These are phyloP conservation scores for Penicillium janthinellum DNA, from an alignment of 2,329 filamentous ascomycete genomes.

Conservation along the genomic window DNA sequence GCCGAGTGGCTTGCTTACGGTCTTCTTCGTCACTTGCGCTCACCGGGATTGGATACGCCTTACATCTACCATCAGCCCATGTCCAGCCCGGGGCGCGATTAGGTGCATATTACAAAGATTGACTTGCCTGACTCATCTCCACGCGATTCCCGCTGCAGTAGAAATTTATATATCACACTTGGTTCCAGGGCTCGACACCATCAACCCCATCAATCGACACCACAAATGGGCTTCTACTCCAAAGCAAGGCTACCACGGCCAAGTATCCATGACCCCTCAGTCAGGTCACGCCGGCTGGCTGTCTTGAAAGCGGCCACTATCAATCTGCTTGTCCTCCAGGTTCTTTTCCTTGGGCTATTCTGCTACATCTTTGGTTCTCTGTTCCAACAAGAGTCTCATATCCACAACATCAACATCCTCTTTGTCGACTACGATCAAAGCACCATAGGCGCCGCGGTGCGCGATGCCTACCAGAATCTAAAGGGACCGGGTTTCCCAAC, in stretches of 20 bases:
- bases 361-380: conserved; percentile 43
- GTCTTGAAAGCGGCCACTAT: conserved; percentile 22
- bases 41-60: not conserved
- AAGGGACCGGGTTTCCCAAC: conserved; percentile 34
- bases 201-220: not conserved
- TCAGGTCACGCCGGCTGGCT: conserved; percentile 21
- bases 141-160: not conserved
- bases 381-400: conserved; percentile 35
- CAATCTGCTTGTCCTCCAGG: conserved; percentile 39
- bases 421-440: conserved; percentile 46
- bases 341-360: conserved; percentile 42
- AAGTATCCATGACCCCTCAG: conserved; percentile 22
- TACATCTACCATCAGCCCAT: not conserved
- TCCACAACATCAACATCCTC: conserved; percentile 38
- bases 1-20: not conserved
- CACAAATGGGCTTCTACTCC: conserved; percentile 22
- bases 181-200: not conserved
- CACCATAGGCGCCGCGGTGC: conserved; percentile 36
- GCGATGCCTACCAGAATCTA: conserved; percentile 34
- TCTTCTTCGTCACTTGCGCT: not conserved
- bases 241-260: conserved; percentile 21
- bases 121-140: not conserved
- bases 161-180: not conserved
- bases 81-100: not conserved
- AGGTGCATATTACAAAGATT: not conserved